Evolutionary conservation across 2,329 filamentous ascomycete genomes (phyloP), one percentile per base, ranked within the genome.

Genomic region (Penicillium nordicum): DNA sequence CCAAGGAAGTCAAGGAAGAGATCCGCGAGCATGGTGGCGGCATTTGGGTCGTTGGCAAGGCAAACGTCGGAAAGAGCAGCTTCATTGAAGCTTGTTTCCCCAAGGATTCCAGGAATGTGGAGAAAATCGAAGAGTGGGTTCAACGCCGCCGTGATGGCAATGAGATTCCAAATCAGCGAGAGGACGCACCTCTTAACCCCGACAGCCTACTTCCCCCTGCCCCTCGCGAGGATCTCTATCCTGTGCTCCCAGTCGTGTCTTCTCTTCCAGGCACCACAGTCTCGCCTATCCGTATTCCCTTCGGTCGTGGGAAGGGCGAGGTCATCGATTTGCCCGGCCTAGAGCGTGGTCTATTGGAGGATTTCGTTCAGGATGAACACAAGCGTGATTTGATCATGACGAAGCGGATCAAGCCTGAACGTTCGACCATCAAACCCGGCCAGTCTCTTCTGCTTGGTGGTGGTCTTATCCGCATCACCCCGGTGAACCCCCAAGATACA

Each of bases 41-140:
- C 16, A 88, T 89, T 16, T 99, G 94, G 93, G 87, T 99, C 80
- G 89, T 99, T 3, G 94, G 94, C n/a, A 97, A 96, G 74, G 91
- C 92, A 60, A 99, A 99, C 69, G 95, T 97, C 2, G 95, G 94
- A 25, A 99, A 99, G 76, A 97, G 93, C 66, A 88, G 88, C 68
- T 82, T 99, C 2, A 96, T 97, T 58, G 87, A 94, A 64, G 84
- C 86, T 5, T 85, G 97, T 8, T 96, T 92, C 67, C 93, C 95
- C 4, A 87, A 89, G 79, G 86, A 85, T 27, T 80, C 80, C 36
- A 81, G 80, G 76, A 79, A 75, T 57, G 68, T 69, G 21, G 71
- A 65, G 52, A 71, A 72, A 41, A 67, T 74, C 57, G 68, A 66
- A n/a, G 68, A 75, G 30, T 62, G 73, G 56, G 63, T 72, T 37